phyloP scores from a whole-genome alignment of 139 green algal species.

The Closterium sp. region DNA sequence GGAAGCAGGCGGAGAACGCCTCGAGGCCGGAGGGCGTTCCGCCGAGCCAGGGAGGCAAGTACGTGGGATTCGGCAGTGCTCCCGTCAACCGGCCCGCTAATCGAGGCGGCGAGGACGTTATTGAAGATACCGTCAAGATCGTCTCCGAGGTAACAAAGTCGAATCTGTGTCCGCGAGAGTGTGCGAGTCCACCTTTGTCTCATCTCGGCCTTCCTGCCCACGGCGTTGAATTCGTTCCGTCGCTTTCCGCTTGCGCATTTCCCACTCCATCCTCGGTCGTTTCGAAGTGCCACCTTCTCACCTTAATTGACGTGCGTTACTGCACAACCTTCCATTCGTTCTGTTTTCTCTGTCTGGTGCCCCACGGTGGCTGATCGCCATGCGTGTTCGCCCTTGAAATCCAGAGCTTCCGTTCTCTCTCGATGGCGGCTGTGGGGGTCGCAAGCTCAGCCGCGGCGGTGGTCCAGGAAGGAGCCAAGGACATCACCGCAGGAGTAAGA shows the following conservation, averaged over 20 bases:
- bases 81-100: conserved; percentile 2
- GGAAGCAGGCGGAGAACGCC: conserved; percentile 86
- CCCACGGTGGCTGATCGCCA: neutral
- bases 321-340: neutral
- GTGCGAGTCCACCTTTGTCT: neutral
- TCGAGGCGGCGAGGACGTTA: conserved; percentile 21
- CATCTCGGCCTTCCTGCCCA: no score
- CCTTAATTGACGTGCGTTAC: neutral
- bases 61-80: conserved; percentile 91
- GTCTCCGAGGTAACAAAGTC: conserved; percentile 23
- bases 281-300: neutral
- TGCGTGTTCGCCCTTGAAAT: neutral
- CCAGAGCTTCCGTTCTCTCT: conserved; percentile 30
- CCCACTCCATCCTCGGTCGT: neutral
- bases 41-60: conserved; percentile 95
- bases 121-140: conserved; percentile 33
- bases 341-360: neutral
- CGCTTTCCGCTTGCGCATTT: no score
- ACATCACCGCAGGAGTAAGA: conserved; percentile 28
- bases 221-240: no score
- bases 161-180: neutral
- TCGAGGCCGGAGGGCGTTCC: conserved; percentile 72
- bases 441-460: conserved; percentile 11
- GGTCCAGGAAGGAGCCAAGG: conserved; percentile 25
- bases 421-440: conserved; percentile 13